A percentile compares a stretch with the other conserved stretches of the same genome.
Evolutionary conservation across 176 grass and related monocot genomes (phyloP).

Genomic region (Zea luxurians): DNA sequence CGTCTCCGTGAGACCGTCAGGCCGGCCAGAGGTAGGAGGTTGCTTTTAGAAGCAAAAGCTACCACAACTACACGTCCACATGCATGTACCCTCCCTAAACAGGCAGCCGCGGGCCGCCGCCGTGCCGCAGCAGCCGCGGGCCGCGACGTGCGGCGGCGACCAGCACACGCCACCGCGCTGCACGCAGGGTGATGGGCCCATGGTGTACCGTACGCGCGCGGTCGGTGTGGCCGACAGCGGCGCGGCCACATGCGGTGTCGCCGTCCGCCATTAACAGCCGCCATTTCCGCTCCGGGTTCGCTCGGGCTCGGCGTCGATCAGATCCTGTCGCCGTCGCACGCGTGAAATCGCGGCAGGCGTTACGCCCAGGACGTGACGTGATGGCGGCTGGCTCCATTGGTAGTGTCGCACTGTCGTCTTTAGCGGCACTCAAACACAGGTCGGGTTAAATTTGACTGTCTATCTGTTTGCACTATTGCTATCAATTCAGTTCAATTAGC

Average conservation of each 20-base stretch:
- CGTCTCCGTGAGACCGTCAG: too few species aligned
- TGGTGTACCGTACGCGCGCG: not conserved
- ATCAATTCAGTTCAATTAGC: not conserved
- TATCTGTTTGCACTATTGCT: not conserved
- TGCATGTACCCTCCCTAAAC: too few species aligned
- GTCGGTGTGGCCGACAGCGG: slow-evolving; percentile 17
- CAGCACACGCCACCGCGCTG: not conserved
- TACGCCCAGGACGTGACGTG: not conserved
- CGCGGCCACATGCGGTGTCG: slow-evolving; percentile 22
- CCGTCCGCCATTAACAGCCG: slow-evolving; percentile 27
- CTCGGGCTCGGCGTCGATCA: not conserved
- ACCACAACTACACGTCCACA: too few species aligned
- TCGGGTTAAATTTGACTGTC: not conserved
- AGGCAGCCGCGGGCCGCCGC: too few species aligned
- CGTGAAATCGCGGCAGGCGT: not conserved
- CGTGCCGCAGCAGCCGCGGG: too few species aligned
- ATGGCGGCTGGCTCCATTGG: not conserved
- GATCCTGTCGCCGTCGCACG: not conserved
- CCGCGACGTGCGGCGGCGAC: too few species aligned
- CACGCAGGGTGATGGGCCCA: not conserved
- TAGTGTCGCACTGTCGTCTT: too few species aligned
- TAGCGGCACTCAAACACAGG: not conserved
- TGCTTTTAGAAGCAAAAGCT: too few species aligned
- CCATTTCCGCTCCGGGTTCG: not conserved
- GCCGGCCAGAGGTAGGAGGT: too few species aligned